Evolutionary conservation across 2,329 filamentous ascomycete genomes (phyloP).

Genomic region (Oidium heveae): DNA sequence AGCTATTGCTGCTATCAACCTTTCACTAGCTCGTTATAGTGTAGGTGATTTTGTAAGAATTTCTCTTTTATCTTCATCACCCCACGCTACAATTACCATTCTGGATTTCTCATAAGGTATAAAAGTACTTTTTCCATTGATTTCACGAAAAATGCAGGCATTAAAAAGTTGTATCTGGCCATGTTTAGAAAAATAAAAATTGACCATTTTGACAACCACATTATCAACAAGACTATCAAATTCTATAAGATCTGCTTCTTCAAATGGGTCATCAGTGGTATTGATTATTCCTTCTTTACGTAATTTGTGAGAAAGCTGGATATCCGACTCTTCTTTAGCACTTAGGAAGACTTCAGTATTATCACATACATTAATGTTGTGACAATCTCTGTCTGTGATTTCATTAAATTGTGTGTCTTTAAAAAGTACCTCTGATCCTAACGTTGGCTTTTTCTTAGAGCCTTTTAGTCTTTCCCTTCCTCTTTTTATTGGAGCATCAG

Average conservation of each 20-base stretch:
- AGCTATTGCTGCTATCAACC: not conserved
- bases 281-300: no score
- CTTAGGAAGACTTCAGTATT: not conserved
- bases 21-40: not conserved
- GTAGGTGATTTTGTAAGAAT: not conserved
- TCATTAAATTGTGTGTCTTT: not conserved
- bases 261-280: no score
- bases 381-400: not conserved
- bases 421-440: not conserved
- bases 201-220: not conserved
- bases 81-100: conserved; percentile 1
- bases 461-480: not conserved
- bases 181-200: not conserved
- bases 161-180: not conserved
- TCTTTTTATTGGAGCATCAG: not conserved
- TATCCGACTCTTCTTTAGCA: not conserved
- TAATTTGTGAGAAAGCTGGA: not conserved
- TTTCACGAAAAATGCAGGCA: not conserved
- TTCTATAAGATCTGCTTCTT: not conserved
- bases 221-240: conserved; percentile 1
- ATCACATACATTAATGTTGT: not conserved
- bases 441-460: not conserved
- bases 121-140: not conserved
- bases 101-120: not conserved
- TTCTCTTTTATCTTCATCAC: conserved; percentile 1